Evolutionary conservation across 495 filamentous ascomycete species (phyloP).

Genomic region (Aspergillus haitiensis): DNA sequence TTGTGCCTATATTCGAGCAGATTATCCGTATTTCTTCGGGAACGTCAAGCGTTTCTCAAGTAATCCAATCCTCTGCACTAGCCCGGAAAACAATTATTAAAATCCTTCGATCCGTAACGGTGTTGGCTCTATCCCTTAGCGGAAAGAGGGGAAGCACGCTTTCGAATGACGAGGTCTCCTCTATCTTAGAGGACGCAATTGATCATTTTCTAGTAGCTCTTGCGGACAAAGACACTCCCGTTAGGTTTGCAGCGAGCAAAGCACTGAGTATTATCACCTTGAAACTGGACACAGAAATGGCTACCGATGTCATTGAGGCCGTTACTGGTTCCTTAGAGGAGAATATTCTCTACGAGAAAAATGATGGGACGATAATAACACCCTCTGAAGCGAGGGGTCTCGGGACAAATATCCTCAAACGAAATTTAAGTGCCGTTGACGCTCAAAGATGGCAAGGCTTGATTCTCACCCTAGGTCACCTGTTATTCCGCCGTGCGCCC

Average conservation of each 20-base stretch:
- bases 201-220: constrained; percentile 71
- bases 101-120: constrained; percentile 68
- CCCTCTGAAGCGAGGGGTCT: constrained; percentile 36
- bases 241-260: constrained; percentile 89
- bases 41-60: constrained; percentile 40
- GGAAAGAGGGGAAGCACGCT: constrained; percentile 38
- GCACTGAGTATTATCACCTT: constrained; percentile 81
- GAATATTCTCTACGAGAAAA: constrained; percentile 69
- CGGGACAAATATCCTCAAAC: constrained; percentile 39
- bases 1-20: constrained; percentile 51
- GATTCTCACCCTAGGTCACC: constrained; percentile 80
- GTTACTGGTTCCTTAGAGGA: constrained; percentile 72
- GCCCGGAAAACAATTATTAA: constrained; percentile 82
- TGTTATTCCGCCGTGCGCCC: constrained; percentile 75
- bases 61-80: constrained; percentile 65
- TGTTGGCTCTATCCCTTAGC: constrained; percentile 56
- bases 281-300: constrained; percentile 76
- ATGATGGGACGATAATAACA: constrained; percentile 39
- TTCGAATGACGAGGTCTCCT: constrained; percentile 47
- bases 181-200: constrained; percentile 54
- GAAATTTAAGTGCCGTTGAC: constrained; percentile 71
- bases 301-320: constrained; percentile 79
- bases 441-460: constrained; percentile 88
- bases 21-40: constrained; percentile 44
- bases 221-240: constrained; percentile 82